These are phyloP conservation scores for Cystobasidium slooffiae DNA, from an alignment of 1,284 basidiomycete genomes.

Conservation along the genomic window DNA sequence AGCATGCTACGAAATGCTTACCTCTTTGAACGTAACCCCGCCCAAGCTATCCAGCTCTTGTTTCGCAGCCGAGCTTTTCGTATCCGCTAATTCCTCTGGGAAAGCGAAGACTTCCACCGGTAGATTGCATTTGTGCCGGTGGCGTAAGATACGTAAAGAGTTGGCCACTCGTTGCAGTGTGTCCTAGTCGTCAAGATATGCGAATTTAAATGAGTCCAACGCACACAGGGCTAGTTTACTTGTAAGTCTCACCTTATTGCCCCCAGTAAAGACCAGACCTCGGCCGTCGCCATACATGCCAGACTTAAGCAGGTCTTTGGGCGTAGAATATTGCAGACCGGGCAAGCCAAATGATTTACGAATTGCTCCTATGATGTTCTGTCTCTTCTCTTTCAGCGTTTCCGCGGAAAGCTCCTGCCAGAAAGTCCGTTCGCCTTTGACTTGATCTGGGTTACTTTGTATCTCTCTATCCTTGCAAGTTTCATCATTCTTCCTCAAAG, in stretches of 20 bases:
- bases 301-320: slow-evolving; percentile 1
- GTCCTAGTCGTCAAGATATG: slow-evolving; percentile 14
- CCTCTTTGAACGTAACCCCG: slow-evolving; percentile 46
- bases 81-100: slow-evolving; percentile 57
- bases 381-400: slow-evolving; percentile 11
- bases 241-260: slow-evolving; percentile 22
- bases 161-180: slow-evolving; percentile 37
- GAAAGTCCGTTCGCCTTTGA: slow-evolving; percentile 26
- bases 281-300: slow-evolving; percentile 26
- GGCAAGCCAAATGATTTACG: slow-evolving; percentile 22
- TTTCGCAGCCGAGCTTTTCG: slow-evolving; percentile 47
- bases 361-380: slow-evolving; percentile 10
- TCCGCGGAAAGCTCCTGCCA: slow-evolving; percentile 26
- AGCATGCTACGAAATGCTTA: slow-evolving; percentile 35
- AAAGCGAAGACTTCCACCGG: slow-evolving; percentile 61
- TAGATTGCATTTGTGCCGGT: slow-evolving; percentile 54
- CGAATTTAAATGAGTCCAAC: background rate
- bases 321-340: slow-evolving; percentile 9
- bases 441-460: slow-evolving; percentile 37
- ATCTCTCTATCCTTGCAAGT: slow-evolving; percentile 19
- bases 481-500: slow-evolving; percentile 16
- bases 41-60: slow-evolving; percentile 56
- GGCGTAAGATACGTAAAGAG: slow-evolving; percentile 34
- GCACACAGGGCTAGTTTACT: background rate
- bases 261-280: slow-evolving; percentile 39